These are phyloP conservation scores for Colletotrichum graminicola DNA, from an alignment of 2,329 filamentous ascomycete species.

Conservation along the genomic window DNA sequence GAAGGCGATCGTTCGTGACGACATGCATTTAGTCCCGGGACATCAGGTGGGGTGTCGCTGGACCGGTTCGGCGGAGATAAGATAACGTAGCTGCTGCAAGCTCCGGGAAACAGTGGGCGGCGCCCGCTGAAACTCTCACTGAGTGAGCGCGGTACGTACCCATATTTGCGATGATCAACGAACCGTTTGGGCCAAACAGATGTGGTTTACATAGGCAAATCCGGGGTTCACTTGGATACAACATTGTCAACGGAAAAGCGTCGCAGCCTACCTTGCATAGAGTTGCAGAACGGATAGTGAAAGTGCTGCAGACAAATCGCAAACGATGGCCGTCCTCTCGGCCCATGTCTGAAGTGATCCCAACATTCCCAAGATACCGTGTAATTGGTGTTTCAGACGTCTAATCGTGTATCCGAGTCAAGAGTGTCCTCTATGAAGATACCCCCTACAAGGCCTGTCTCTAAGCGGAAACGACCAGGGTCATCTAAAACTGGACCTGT, in stretches of 20 bases:
- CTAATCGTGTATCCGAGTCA: slow-evolving; percentile 7
- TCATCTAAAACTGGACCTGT: not conserved
- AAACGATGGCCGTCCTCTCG: not conserved
- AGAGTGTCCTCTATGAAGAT: slow-evolving; percentile 32
- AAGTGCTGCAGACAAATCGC: not conserved
- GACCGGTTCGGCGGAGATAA: slow-evolving; percentile 40
- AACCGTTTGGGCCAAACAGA: not conserved
- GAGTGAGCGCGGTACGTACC: slow-evolving; percentile 3
- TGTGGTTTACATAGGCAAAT: slow-evolving; percentile 11
- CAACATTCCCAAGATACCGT: not conserved
- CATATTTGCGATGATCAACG: not conserved
- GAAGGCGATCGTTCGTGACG: slow-evolving; percentile 38
- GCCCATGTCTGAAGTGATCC: not conserved
- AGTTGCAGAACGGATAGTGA: not conserved
- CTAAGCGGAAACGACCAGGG: slow-evolving; percentile 22
- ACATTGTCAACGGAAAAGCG: slow-evolving; percentile 14
- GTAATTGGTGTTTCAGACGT: not conserved
- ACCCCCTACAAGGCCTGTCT: slow-evolving; percentile 8
- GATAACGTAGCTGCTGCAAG: slow-evolving; percentile 37
- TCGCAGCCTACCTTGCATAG: not conserved
- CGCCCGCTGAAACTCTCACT: slow-evolving; percentile 1
- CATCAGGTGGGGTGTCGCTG: slow-evolving; percentile 30
- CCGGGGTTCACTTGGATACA: slow-evolving; percentile 30
- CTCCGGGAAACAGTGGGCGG: slow-evolving; percentile 25
- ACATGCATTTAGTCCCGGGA: slow-evolving; percentile 37